Conservation (phyloP, 2,329 filamentous ascomycete species). For the Fusarium algeriense region DNA sequence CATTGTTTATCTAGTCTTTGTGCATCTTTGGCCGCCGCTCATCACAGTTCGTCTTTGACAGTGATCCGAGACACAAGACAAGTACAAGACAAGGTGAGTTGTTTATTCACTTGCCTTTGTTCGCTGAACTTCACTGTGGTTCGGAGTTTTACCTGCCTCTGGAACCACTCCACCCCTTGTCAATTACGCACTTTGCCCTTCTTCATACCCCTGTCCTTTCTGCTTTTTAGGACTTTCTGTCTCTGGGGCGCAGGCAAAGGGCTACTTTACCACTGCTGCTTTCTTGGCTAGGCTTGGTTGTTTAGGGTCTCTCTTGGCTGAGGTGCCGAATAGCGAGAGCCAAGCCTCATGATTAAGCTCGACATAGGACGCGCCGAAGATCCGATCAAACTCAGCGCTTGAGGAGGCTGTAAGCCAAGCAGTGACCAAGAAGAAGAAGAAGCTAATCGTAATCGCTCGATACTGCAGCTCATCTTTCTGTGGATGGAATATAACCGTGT, state of each 20-base stretch:
- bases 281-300: slow-evolving; percentile 11
- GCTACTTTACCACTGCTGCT: slow-evolving; percentile 20
- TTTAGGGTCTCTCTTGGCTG: slow-evolving; percentile 35
- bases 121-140: neutral
- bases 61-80: slow-evolving; percentile 14
- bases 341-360: slow-evolving; percentile 33
- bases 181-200: slow-evolving; percentile 24
- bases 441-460: slow-evolving; percentile 31
- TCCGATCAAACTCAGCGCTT: slow-evolving; percentile 40
- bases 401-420: slow-evolving; percentile 36
- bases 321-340: slow-evolving; percentile 41
- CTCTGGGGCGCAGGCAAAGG: slow-evolving; percentile 28
- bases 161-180: slow-evolving; percentile 30
- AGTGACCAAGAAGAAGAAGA: slow-evolving; percentile 10
- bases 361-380: slow-evolving; percentile 41
- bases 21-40: neutral
- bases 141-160: slow-evolving; percentile 16
- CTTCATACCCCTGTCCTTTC: slow-evolving; percentile 17
- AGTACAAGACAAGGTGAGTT: slow-evolving; percentile 6
- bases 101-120: neutral
- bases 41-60: slow-evolving; percentile 11
- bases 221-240: slow-evolving; percentile 3
- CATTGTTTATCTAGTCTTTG: neutral
- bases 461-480: slow-evolving; percentile 34
- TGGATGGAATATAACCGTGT: slow-evolving; percentile 41